Percentiles rank a stretch among this genome's conserved stretches.
Evolutionary conservation across 495 filamentous ascomycete genomes (phyloP).

Genomic region (Penicillium longicatenatum): DNA sequence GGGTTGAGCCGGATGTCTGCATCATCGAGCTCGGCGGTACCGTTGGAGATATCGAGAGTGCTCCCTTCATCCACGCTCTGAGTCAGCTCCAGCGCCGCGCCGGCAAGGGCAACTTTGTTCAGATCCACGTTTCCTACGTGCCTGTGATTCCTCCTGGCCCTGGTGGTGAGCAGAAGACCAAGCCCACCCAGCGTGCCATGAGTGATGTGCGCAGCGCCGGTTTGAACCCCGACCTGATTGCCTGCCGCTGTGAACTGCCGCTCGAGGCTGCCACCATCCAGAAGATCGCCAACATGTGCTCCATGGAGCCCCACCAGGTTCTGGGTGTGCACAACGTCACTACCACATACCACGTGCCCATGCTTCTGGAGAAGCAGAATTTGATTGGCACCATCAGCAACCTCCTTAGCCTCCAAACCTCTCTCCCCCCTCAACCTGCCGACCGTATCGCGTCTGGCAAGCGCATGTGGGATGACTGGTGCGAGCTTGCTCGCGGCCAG

Average conservation of each 20-base stretch:
- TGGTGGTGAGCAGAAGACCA: slow-evolving; percentile 82
- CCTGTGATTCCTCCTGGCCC: slow-evolving; percentile 31
- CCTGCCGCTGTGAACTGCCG: slow-evolving; percentile 80
- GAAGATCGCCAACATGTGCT: slow-evolving; percentile 80
- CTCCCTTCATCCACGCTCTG: slow-evolving; percentile 86
- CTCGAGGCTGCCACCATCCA: slow-evolving; percentile 74
- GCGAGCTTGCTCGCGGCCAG: slow-evolving; percentile 48
- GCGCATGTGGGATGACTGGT: slow-evolving; percentile 74
- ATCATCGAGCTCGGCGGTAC: slow-evolving; percentile 77
- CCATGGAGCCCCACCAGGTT: slow-evolving; percentile 76
- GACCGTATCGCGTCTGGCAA: slow-evolving; percentile 46
- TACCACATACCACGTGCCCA: slow-evolving; percentile 88
- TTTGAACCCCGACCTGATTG: slow-evolving; percentile 87
- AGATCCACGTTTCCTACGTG: slow-evolving; percentile 55
- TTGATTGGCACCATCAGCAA: slow-evolving; percentile 62
- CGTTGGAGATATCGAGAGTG: slow-evolving; percentile 88
- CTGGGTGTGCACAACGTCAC: slow-evolving; percentile 82
- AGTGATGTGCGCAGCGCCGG: slow-evolving; percentile 78
- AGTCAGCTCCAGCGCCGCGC: slow-evolving; percentile 70
- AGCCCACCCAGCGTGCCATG: slow-evolving; percentile 92
- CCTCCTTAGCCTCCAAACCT: slow-evolving; percentile 15
- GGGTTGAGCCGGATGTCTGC: slow-evolving; percentile 85
- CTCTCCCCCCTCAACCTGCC: neutral
- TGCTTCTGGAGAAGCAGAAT: slow-evolving; percentile 81
- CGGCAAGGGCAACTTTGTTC: slow-evolving; percentile 79